Evolutionary conservation across 1,139 yeast genomes (phyloP).

Genomic region (Zygoascus sp.): DNA sequence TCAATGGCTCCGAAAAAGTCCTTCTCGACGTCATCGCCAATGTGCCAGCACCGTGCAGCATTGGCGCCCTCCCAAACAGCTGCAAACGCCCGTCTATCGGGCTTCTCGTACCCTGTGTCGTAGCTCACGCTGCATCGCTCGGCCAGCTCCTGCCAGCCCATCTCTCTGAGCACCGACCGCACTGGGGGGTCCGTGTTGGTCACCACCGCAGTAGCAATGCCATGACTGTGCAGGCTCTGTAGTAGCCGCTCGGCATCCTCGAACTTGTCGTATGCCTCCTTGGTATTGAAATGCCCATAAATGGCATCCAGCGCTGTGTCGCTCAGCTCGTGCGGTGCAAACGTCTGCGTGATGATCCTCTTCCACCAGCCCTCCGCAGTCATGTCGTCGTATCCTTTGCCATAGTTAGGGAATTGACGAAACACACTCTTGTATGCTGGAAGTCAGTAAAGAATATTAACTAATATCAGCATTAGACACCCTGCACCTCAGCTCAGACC

Average conservation of each 20-base stretch:
- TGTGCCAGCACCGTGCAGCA: conserved; percentile 23
- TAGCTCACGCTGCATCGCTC: conserved; percentile 21
- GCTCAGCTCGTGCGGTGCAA: conserved; percentile 18
- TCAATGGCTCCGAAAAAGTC: conserved; percentile 25
- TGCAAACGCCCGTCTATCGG: conserved; percentile 22
- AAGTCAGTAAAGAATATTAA: too few relatives aligned
- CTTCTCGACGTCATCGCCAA: conserved; percentile 29
- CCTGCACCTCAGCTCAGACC: too few relatives aligned
- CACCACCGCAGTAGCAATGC: conserved; percentile 24
- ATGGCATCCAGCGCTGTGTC: conserved; percentile 19
- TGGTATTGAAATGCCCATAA: conserved; percentile 23
- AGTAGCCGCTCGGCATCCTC: conserved; percentile 23
- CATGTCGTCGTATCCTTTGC: conserved; percentile 19
- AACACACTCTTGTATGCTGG: conserved; percentile 20
- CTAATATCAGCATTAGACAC: too few relatives aligned
- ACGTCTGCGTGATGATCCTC: conserved; percentile 20
- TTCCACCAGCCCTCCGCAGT: conserved; percentile 27
- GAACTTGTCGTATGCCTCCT: conserved; percentile 24
- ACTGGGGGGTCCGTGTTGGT: conserved; percentile 30
- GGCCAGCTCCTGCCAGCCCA: conserved; percentile 20
- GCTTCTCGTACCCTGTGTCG: conserved; percentile 28
- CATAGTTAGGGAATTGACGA: conserved; percentile 26
- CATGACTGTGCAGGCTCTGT: conserved; percentile 11
- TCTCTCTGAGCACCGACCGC: conserved; percentile 19
- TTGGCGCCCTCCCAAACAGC: conserved; percentile 12